Conservation (phyloP, 441 rosid genomes). For the Bocquillonia castaneifolia region DNA sequence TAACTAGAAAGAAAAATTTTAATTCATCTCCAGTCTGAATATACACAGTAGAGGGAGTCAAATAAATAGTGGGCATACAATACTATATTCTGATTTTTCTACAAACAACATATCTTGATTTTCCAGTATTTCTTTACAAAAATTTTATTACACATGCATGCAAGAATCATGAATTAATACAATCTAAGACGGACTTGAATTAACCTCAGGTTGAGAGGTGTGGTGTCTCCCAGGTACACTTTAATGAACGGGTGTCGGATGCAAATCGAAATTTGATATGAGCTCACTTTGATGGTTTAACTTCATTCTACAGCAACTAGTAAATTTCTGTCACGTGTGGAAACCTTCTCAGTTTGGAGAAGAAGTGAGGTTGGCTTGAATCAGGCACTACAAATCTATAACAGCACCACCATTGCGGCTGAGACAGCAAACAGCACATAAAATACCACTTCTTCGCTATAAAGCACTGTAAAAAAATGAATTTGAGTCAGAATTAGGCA, state of each 20-base stretch:
- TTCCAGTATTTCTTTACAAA: constrained; percentile 30
- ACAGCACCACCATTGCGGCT: constrained; percentile 23
- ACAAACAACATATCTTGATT: constrained; percentile 8
- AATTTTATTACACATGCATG: constrained; percentile 32
- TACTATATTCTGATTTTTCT: constrained; percentile 7
- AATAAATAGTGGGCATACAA: constrained; percentile 8
- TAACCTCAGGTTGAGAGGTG: constrained; percentile 15
- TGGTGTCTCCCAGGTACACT: constrained; percentile 11
- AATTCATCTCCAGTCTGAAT: not conserved
- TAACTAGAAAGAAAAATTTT: not conserved
- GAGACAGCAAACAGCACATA: constrained; percentile 30
- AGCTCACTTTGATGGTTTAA: constrained; percentile 9
- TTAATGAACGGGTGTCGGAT: not conserved
- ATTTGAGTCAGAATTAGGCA: constrained; percentile 1
- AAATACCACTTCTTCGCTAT: constrained; percentile 28
- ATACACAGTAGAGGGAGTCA: not conserved
- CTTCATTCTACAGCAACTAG: constrained; percentile 16
- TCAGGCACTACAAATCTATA: constrained; percentile 10
- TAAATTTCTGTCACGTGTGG: not conserved
- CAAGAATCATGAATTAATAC: constrained; percentile 42
- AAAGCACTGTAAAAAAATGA: constrained; percentile 43
- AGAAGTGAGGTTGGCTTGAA: constrained; percentile 5
- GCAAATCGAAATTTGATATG: constrained; percentile 2
- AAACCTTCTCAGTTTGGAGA: constrained; percentile 14
- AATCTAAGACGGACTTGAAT: constrained; percentile 24